phyloP scores from a whole-genome alignment of 2,329 filamentous ascomycete genomes.

The Neopestalotiopsis sp. region DNA sequence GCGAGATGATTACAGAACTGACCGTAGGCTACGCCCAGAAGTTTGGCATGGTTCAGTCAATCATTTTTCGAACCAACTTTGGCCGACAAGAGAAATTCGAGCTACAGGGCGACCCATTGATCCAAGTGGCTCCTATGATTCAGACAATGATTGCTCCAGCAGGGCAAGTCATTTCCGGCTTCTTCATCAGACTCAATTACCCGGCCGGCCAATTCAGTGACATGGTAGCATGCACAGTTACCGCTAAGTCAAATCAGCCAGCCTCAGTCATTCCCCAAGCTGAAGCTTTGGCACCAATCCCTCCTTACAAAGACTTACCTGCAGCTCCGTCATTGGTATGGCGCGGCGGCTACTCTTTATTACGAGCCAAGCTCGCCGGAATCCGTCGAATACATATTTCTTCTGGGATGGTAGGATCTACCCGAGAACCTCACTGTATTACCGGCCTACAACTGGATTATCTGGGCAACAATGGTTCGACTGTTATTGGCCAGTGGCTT shows the following conservation, averaged over 20 bases:
- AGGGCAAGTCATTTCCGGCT: slow-evolving; percentile 6
- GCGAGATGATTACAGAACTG: slow-evolving; percentile 25
- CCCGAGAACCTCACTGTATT: slow-evolving; percentile 18
- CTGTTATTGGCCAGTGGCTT: slow-evolving; percentile 30
- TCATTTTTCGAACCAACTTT: slow-evolving; percentile 18
- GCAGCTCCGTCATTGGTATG: slow-evolving; percentile 7
- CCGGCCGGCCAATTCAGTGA: slow-evolving; percentile 21
- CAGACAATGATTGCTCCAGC: slow-evolving; percentile 2
- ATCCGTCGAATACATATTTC: slow-evolving; percentile 27
- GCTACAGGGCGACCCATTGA: background rate
- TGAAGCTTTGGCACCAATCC: background rate
- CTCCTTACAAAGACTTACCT: background rate
- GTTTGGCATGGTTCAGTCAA: slow-evolving; percentile 21
- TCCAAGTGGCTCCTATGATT: background rate
- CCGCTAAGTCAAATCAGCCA: background rate
- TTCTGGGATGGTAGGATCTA: slow-evolving; percentile 11
- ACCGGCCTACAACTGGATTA: slow-evolving; percentile 30
- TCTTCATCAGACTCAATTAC: slow-evolving; percentile 23
- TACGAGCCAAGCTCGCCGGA: slow-evolving; percentile 21
- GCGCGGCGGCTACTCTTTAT: slow-evolving; percentile 24
- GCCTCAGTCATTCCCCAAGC: background rate
- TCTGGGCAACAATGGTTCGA: slow-evolving; percentile 20
- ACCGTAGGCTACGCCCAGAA: slow-evolving; percentile 14
- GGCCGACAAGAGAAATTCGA: background rate
- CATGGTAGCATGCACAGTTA: slow-evolving; percentile 15